Evolutionary conservation across 1,284 basidiomycete genomes (phyloP).

Genomic region (Sphaerobolus stellatus): DNA sequence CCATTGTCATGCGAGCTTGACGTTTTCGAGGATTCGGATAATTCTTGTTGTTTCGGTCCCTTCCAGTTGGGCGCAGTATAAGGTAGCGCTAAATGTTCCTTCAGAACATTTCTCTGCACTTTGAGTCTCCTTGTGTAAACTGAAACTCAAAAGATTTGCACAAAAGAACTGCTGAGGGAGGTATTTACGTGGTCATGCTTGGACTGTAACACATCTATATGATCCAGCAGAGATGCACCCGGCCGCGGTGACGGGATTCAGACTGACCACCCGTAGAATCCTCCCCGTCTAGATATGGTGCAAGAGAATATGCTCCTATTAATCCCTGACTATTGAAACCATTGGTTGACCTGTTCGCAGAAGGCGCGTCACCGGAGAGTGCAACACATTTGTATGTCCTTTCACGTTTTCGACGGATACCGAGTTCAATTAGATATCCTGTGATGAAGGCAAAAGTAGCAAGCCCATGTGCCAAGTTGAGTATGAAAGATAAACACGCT

Average conservation of each 20-base stretch:
- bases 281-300: constrained; percentile 61
- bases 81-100: too few relatives aligned
- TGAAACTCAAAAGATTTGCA: too few relatives aligned
- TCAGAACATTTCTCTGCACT: too few relatives aligned
- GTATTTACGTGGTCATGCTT: constrained; percentile 89
- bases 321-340: constrained; percentile 60
- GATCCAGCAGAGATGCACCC: constrained; percentile 83
- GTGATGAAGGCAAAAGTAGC: constrained; percentile 67
- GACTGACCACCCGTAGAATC: constrained; percentile 53
- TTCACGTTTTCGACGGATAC: constrained; percentile 59
- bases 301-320: constrained; percentile 74
- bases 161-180: too few relatives aligned
- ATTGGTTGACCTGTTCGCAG: constrained; percentile 52
- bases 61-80: too few relatives aligned
- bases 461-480: constrained; percentile 75
- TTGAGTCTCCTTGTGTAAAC: too few relatives aligned
- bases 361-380: constrained; percentile 71
- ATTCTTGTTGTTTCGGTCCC: too few relatives aligned
- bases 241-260: constrained; percentile 71
- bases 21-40: too few relatives aligned
- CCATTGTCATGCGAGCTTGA: too few relatives aligned
- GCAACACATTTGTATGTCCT: constrained; percentile 75
- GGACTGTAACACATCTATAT: constrained; percentile 85
- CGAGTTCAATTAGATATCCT: constrained; percentile 60
- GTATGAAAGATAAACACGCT: constrained; percentile 83